Percentiles rank a stretch among this genome's conserved stretches.
phyloP scores from a whole-genome alignment of 2,329 filamentous ascomycete genomes.

The Diplodia mutila region DNA sequence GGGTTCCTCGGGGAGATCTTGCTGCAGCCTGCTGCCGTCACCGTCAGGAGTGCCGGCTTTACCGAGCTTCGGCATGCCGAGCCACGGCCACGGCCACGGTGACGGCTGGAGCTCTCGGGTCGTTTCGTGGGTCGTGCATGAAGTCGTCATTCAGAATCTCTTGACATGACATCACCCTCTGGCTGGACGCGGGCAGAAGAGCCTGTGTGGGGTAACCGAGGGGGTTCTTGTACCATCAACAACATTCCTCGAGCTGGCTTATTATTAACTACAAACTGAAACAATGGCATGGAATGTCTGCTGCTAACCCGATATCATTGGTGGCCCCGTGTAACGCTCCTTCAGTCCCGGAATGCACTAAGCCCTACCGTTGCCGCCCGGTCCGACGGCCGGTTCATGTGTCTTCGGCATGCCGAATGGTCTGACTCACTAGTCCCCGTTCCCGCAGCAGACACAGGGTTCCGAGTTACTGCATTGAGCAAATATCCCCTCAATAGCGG shows the following conservation, averaged over 20 bases:
- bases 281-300: neutral
- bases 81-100: too few relatives aligned
- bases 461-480: neutral
- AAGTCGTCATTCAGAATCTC: neutral
- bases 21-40: neutral
- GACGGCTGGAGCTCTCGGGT: neutral
- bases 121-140: neutral
- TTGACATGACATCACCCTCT: neutral
- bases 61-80: slow-evolving; percentile 13
- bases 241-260: neutral
- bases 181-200: neutral
- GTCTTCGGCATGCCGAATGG: slow-evolving; percentile 12
- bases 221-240: neutral
- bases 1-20: neutral
- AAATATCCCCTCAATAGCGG: neutral
- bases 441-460: neutral
- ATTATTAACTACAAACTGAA: neutral
- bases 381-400: slow-evolving; percentile 4
- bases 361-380: slow-evolving; percentile 13
- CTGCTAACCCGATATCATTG: neutral
- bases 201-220: neutral
- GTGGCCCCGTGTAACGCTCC: too few relatives aligned
- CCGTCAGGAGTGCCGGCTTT: neutral
- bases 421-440: slow-evolving; percentile 8
- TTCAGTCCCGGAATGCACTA: too few relatives aligned